A percentile compares a stretch with the other conserved stretches of the same genome.
Conservation (phyloP, 306 rosid genomes). For the Castanea crenata region DNA sequence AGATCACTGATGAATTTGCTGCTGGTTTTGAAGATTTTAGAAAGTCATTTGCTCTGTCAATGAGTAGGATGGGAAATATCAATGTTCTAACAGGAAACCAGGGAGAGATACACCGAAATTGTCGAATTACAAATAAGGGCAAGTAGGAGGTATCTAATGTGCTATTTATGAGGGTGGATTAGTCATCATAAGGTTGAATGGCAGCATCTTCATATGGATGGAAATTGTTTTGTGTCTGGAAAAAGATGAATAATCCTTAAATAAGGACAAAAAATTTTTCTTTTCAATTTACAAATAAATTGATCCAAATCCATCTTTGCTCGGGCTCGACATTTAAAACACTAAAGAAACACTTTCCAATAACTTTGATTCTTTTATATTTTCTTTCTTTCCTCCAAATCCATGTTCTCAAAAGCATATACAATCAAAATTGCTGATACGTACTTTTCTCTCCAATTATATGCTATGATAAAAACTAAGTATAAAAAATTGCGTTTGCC, state of each 20-base stretch:
- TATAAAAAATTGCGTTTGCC: conserved; percentile 10
- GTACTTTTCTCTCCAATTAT: conserved; percentile 24
- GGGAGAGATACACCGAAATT: conserved; percentile 67
- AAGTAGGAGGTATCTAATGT: conserved; percentile 16
- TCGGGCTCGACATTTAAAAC: neutral
- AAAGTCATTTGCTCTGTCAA: conserved; percentile 56
- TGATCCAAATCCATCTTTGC: neutral
- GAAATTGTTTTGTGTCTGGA: conserved; percentile 28
- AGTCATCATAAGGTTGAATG: neutral
- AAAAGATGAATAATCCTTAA: conserved; percentile 39
- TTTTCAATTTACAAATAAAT: conserved; percentile 12
- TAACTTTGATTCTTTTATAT: conserved; percentile 13
- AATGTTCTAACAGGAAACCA: conserved; percentile 60
- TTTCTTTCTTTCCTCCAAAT: conserved; percentile 13
- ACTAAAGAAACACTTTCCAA: conserved; percentile 20
- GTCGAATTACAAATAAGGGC: conserved; percentile 51
- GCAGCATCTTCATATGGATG: conserved; percentile 12
- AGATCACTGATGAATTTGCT: conserved; percentile 48
- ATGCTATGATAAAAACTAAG: conserved; percentile 17
- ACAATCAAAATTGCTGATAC: conserved; percentile 20
- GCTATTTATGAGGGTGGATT: conserved; percentile 2
- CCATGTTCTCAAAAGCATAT: conserved; percentile 20
- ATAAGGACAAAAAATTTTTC: conserved; percentile 23
- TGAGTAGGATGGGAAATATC: conserved; percentile 64
- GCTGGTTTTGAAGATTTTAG: conserved; percentile 62